Conservation (phyloP, 371 early-diverging fungal genomes). For the Mucor lusitanicus region DNA sequence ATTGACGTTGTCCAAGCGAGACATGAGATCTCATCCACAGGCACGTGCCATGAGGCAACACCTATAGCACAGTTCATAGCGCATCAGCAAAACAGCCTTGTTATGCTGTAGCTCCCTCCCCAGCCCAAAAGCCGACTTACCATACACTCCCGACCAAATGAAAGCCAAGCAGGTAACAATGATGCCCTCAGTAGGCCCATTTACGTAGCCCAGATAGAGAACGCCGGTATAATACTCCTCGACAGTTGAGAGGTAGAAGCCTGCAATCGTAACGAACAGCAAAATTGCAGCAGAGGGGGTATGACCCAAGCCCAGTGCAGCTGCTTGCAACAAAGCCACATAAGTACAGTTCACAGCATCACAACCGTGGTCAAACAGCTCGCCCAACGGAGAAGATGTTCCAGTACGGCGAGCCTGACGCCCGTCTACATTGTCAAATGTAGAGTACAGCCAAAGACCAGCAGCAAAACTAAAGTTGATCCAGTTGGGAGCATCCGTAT, state of each 20-base stretch:
- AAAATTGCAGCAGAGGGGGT: constrained; percentile 68
- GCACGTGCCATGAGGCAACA: constrained; percentile 42
- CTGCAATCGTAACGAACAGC: constrained; percentile 68
- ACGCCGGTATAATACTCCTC: constrained; percentile 96
- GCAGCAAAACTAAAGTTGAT: constrained; percentile 85
- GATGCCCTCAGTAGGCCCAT: constrained; percentile 96
- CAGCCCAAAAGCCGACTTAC: constrained; percentile 21
- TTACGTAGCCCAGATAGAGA: constrained; percentile 90
- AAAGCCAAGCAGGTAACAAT: constrained; percentile 73
- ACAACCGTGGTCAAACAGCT: constrained; percentile 94
- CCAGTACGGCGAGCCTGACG: constrained; percentile 97
- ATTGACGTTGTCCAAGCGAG: constrained; percentile 19
- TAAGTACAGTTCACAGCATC: constrained; percentile 93
- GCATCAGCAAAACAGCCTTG: not conserved
- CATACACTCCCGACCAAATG: constrained; percentile 68
- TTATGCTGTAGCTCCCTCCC: not conserved
- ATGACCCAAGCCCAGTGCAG: constrained; percentile 83
- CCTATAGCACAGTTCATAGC: constrained; percentile 19
- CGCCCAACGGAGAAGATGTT: constrained; percentile 92
- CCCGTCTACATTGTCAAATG: constrained; percentile 98
- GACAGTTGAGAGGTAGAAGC: constrained; percentile 93
- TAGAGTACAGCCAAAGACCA: constrained; percentile 93
- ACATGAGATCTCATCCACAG: constrained; percentile 24
- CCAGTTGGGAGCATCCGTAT: constrained; percentile 77
- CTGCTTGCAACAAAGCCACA: constrained; percentile 83